phyloP scores from a whole-genome alignment of 1,139 yeast species.

The Eremothecium sinecaudum region DNA sequence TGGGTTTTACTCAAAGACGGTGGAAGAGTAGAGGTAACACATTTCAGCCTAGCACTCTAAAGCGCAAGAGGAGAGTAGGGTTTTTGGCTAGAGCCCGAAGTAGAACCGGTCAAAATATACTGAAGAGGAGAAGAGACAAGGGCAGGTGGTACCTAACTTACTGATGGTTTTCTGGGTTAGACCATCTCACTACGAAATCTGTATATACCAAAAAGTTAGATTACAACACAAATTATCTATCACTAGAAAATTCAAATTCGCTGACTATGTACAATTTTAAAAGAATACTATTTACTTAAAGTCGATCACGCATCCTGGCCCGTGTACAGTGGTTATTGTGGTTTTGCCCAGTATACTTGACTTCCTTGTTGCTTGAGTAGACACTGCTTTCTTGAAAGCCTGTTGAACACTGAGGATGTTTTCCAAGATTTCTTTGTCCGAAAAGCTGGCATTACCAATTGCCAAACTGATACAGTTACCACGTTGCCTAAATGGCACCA shows the following conservation, averaged over 20 bases:
- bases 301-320: conserved; percentile 74
- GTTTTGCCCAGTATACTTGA: conserved; percentile 68
- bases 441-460: conserved; percentile 69
- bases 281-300: no score
- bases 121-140: conserved; percentile 71
- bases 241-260: no score
- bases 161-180: conserved; percentile 26
- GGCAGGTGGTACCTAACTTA: conserved; percentile 93
- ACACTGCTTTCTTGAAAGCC: conserved; percentile 52
- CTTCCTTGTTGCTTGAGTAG: conserved; percentile 49
- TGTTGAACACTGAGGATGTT: conserved; percentile 65
- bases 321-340: conserved; percentile 58
- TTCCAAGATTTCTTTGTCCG: conserved; percentile 64
- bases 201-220: neutral
- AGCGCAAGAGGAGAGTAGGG: conserved; percentile 84
- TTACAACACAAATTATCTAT: no score
- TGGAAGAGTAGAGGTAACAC: conserved; percentile 90
- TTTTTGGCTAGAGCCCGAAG: conserved; percentile 79
- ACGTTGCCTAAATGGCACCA: conserved; percentile 64
- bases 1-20: conserved; percentile 41
- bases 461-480: conserved; percentile 50
- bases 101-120: conserved; percentile 69
- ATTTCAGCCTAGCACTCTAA: conserved; percentile 85
- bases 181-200: neutral
- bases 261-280: no score